Conservation (phyloP, 2,329 filamentous ascomycete species). For the Endoconidiophora polonica region DNA sequence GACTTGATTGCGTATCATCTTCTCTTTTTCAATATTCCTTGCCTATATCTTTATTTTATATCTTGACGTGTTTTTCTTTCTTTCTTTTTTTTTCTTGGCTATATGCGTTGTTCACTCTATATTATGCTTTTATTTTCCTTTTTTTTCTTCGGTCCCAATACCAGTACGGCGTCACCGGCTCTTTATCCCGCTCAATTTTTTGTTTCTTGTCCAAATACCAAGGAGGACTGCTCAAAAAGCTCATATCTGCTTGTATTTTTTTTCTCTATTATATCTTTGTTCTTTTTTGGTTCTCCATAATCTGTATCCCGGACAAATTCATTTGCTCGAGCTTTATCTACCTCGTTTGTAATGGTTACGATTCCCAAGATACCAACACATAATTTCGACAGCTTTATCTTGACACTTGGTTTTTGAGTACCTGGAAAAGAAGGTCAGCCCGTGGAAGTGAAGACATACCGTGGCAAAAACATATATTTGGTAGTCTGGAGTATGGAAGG, state of each 20-base stretch:
- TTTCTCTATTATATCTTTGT: background rate
- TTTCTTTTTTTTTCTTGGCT: constrained; percentile 7
- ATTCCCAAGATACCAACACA: no score
- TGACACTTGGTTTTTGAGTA: no score
- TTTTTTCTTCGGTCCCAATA: constrained; percentile 31
- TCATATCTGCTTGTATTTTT: background rate
- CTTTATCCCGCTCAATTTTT: constrained; percentile 15
- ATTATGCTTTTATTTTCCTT: constrained; percentile 20
- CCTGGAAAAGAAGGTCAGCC: no score
- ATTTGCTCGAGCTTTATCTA: background rate
- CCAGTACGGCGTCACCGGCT: constrained; percentile 18
- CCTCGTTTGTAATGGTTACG: no score
- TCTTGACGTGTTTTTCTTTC: constrained; percentile 6
- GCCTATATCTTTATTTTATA: constrained; percentile 1
- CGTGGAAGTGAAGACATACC: no score
- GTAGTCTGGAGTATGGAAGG: no score
- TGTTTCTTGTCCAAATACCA: constrained; percentile 1
- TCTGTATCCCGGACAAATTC: background rate
- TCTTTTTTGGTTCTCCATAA: constrained; percentile 5
- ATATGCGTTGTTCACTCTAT: constrained; percentile 5
- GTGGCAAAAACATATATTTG: no score
- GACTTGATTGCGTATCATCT: constrained; percentile 2
- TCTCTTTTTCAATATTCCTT: constrained; percentile 6
- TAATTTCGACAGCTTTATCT: no score
- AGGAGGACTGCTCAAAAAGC: constrained; percentile 14